Conservation (phyloP, 805 yeast genomes). For the Blastobotrys parvus region DNA sequence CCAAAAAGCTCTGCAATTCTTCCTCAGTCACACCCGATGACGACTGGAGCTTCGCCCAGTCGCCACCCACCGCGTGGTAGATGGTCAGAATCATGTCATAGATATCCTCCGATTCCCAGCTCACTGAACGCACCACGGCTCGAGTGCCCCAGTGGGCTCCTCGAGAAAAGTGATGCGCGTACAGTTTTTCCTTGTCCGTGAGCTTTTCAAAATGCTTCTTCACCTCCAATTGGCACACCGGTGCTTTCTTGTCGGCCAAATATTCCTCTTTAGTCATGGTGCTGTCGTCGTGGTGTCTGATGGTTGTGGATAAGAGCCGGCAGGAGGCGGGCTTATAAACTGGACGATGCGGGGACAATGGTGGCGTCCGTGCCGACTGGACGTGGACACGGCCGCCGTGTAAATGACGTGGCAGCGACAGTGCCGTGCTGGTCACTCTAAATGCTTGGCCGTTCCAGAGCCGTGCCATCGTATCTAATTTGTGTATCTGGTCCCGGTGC, state of each 20-base stretch:
- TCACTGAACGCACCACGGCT: constrained; percentile 70
- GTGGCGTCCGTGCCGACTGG: no score
- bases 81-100: constrained; percentile 59
- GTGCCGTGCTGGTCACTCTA: no score
- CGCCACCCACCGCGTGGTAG: constrained; percentile 43
- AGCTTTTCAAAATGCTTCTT: constrained; percentile 60
- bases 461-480: no score
- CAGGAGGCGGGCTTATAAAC: no score
- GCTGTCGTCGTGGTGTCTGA: neutral
- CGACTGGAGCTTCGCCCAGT: constrained; percentile 44
- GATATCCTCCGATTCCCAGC: constrained; percentile 70
- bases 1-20: constrained; percentile 38
- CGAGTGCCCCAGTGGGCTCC: constrained; percentile 83
- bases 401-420: no score
- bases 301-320: no score
- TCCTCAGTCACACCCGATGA: constrained; percentile 32
- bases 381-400: no score
- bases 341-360: no score
- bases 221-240: constrained; percentile 63
- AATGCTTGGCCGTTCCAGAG: no score
- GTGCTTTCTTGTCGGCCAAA: constrained; percentile 55
- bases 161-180: constrained; percentile 76
- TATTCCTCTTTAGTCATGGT: constrained; percentile 4
- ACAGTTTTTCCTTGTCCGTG: constrained; percentile 49
- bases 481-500: no score